Percentiles rank a stretch among this genome's conserved stretches.
Evolutionary conservation across 257 asterid species (phyloP).

Genomic region (Avicennia marina): DNA sequence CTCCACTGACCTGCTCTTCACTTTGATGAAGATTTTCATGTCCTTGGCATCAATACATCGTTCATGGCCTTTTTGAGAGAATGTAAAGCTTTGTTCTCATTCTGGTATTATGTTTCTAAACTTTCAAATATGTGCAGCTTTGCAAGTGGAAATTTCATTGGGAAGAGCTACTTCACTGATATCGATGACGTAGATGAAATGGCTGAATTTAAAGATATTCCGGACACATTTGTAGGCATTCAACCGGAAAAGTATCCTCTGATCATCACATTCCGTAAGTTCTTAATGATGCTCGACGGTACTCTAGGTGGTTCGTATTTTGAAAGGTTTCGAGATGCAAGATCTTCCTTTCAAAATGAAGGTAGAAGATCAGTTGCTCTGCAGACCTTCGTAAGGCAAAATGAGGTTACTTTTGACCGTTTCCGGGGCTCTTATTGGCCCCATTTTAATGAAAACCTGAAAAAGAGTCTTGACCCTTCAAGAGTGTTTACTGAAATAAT

Average conservation of each 20-base stretch:
- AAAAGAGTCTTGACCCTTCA: constrained; percentile 46
- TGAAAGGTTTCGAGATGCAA: constrained; percentile 35
- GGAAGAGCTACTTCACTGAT: constrained; percentile 21
- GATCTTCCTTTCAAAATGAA: constrained; percentile 17
- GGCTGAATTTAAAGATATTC: constrained; percentile 45
- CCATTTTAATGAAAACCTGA: constrained; percentile 36
- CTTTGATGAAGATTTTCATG: not conserved
- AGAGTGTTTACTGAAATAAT: constrained; percentile 56
- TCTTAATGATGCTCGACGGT: constrained; percentile 73
- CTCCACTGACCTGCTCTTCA: not conserved
- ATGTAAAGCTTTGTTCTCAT: not conserved
- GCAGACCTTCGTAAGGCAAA: constrained; percentile 40
- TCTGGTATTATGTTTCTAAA: not conserved
- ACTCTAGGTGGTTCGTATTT: constrained; percentile 50
- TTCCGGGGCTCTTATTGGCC: constrained; percentile 57
- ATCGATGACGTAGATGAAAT: constrained; percentile 47
- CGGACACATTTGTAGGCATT: constrained; percentile 47
- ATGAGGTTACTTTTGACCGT: constrained; percentile 54
- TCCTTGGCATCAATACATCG: not conserved
- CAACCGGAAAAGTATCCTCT: constrained; percentile 47
- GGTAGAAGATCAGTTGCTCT: constrained; percentile 36
- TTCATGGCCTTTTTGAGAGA: not conserved
- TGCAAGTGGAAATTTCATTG: constrained; percentile 21
- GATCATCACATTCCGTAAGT: constrained; percentile 62
- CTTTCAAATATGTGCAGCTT: constrained; percentile 28